A percentile compares a stretch with the other conserved stretches of the same genome.
phyloP scores from a whole-genome alignment of 2,329 filamentous ascomycete species.

The Coniochaeta prunicola region DNA sequence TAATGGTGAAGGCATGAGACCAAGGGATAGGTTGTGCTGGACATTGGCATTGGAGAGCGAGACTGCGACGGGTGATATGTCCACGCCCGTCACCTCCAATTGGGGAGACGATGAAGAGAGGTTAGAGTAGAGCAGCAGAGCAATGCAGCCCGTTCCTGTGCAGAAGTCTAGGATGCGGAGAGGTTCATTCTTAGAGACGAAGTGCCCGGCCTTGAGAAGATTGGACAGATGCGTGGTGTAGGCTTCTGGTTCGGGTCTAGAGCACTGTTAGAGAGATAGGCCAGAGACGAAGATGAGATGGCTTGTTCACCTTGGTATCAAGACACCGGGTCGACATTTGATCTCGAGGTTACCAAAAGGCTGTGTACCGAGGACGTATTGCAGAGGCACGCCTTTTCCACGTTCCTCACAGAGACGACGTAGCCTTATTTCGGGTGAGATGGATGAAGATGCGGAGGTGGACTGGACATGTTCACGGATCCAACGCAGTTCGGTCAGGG shows the following conservation, averaged over 20 bases:
- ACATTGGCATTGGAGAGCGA: conserved; percentile 60
- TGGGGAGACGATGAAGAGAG: conserved; percentile 23
- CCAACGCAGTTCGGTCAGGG: conserved; percentile 67
- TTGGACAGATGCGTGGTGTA: conserved; percentile 52
- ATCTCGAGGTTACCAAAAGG: conserved; percentile 83
- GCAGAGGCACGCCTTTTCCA: conserved; percentile 64
- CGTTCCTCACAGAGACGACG: conserved; percentile 38
- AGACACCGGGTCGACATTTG: conserved; percentile 64
- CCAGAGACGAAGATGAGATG: neutral
- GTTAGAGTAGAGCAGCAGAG: conserved; percentile 63
- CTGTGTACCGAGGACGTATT: conserved; percentile 83
- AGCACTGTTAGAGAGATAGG: neutral
- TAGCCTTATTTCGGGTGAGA: conserved; percentile 5
- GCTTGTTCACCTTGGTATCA: conserved; percentile 65
- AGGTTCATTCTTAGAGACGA: conserved; percentile 2
- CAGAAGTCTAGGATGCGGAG: conserved; percentile 72
- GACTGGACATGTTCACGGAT: conserved; percentile 49
- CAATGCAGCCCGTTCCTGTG: conserved; percentile 85
- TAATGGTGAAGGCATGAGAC: conserved; percentile 3
- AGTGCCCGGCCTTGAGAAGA: conserved; percentile 23
- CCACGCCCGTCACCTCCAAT: conserved; percentile 59
- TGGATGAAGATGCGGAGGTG: conserved; percentile 3
- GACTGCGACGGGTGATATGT: conserved; percentile 63
- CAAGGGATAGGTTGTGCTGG: conserved; percentile 33
- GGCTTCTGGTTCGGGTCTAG: conserved; percentile 61